Percentiles rank a stretch among this genome's conserved stretches.
Conservation (phyloP, 164 flowering plant genomes). For the Annona squamosa region DNA sequence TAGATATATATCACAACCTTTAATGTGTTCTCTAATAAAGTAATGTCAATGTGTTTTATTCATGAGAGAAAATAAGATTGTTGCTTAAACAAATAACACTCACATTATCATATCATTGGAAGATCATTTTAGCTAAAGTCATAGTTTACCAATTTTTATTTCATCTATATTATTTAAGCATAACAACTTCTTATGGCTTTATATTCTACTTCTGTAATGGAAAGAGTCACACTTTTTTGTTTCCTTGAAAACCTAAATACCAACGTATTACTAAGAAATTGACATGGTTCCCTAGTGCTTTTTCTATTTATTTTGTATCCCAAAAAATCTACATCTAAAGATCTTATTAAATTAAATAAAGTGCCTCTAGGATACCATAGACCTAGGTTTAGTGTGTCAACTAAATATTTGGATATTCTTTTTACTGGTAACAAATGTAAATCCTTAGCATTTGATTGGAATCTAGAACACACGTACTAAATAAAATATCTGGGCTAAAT, state of each 20-base stretch:
- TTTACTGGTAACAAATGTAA: neutral
- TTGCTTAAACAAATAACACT: no score
- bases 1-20: no score
- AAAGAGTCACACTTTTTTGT: neutral
- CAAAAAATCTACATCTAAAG: neutral
- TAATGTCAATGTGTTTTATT: no score
- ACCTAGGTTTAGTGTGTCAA: neutral
- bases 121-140: neutral
- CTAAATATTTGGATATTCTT: neutral
- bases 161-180: neutral
- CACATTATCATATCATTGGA: neutral
- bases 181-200: neutral
- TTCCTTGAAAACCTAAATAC: neutral
- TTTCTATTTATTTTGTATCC: neutral
- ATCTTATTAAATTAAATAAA: neutral
- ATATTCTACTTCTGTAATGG: no score
- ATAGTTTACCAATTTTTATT: no score
- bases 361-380: neutral
- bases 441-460: neutral
- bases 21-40: no score
- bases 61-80: no score
- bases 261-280: neutral
- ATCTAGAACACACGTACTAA: neutral
- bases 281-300: neutral
- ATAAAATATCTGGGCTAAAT: neutral